Evolutionary conservation across 169 alveolate genomes (phyloP), one percentile per base, ranked within the genome.

Genomic region (Amoebophrya sp.): DNA sequence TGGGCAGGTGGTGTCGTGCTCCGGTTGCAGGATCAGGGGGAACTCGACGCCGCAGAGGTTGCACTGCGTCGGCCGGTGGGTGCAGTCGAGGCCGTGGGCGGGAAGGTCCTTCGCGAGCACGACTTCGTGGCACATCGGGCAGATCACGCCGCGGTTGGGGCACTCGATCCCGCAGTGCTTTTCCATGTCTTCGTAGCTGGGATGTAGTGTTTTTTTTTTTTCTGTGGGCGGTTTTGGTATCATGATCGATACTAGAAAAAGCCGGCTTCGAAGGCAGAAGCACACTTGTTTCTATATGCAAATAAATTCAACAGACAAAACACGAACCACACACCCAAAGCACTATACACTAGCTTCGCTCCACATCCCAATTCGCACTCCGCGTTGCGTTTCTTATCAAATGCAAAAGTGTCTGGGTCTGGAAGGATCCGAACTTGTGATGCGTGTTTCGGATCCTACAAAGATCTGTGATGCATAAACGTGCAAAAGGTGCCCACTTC

Each of bases 351-450:
- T 25, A 66, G 32, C 35, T 66, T 66, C 35, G 83, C 35, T 25
- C 83, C 83, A 25, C 83, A 66, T 7, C 83, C 83, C 32, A 66
- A 25, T 18, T 66, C 83, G 83, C 83, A 66, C 83, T 66, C 83
- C 10, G 83, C 83, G 35, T 66, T 66, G 39, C 83, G 29, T n/a
- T 66, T 66, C 18, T 66, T 66, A 47, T 18, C 7, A 18, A 47
- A 18, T n/a, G n/a, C n/a, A n/a, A n/a, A n/a, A n/a, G n/a, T n/a
- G n/a, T n/a, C n/a, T n/a, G n/a, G n/a, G n/a, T n/a, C n/a, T n/a
- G n/a, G n/a, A n/a, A n/a, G n/a, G n/a, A n/a, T n/a, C n/a, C n/a
- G n/a, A n/a, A n/a, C n/a, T n/a, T n/a, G n/a, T n/a, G n/a, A n/a
- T n/a, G n/a, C n/a, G n/a, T n/a, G n/a, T n/a, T n/a, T n/a, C n/a